Evolutionary conservation across 306 rosid species (phyloP).

Genomic region (Prunus campanulata): DNA sequence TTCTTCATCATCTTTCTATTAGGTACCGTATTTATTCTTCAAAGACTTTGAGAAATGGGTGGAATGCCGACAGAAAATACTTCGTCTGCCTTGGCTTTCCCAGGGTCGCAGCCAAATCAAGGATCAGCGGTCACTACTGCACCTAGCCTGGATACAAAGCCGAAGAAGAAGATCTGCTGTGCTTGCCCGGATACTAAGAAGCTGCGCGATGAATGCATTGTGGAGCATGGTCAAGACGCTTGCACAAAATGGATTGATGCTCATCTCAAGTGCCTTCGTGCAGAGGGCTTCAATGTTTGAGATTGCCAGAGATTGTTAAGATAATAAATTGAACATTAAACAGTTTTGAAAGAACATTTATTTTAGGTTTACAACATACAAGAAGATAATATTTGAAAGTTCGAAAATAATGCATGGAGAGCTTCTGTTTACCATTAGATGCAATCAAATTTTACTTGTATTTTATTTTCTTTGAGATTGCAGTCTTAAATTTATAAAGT

Average conservation of each 20-base stretch:
- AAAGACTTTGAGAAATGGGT: constrained; percentile 41
- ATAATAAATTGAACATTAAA: neutral
- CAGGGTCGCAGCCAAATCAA: constrained; percentile 30
- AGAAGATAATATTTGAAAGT: constrained; percentile 12
- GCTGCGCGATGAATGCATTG: constrained; percentile 86
- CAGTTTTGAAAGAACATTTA: constrained; percentile 18
- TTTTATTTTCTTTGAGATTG: neutral
- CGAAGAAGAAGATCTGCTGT: constrained; percentile 86
- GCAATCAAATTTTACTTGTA: constrained; percentile 5
- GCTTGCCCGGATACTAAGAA: constrained; percentile 81
- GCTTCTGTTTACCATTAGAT: constrained; percentile 29
- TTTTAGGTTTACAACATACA: constrained; percentile 21
- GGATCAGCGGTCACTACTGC: constrained; percentile 10
- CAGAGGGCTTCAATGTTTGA: constrained; percentile 85
- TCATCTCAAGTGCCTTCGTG: constrained; percentile 73
- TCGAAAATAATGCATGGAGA: constrained; percentile 25
- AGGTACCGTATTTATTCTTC: neutral
- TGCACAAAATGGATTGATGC: constrained; percentile 92
- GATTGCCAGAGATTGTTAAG: constrained; percentile 10
- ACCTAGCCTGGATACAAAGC: constrained; percentile 42
- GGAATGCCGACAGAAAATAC: constrained; percentile 38
- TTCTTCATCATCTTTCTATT: neutral
- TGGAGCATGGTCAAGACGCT: constrained; percentile 80
- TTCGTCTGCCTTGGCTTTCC: constrained; percentile 33
- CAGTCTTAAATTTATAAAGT: neutral